These are phyloP conservation scores for Podaxis sp. DNA, from an alignment of 768 basidiomycete genomes.

Conservation along the genomic window DNA sequence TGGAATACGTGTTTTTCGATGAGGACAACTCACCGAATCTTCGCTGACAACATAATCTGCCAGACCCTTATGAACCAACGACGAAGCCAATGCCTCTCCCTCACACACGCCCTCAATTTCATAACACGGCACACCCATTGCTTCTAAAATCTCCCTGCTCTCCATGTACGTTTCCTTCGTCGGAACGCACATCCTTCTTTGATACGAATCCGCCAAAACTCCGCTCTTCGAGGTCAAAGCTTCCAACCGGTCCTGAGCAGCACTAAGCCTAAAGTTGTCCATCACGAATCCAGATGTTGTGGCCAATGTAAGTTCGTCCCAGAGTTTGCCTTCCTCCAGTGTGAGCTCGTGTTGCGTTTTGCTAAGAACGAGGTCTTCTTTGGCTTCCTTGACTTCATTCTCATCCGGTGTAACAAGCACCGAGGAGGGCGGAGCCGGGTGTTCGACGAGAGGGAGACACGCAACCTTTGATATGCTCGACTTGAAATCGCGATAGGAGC, in stretches of 20 bases:
- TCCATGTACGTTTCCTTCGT: slow-evolving; percentile 64
- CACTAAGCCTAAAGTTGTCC: neutral
- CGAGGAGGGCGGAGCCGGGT: slow-evolving; percentile 9
- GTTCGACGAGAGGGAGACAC: slow-evolving; percentile 26
- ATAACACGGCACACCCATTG: slow-evolving; percentile 83
- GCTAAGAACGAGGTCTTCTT: slow-evolving; percentile 47
- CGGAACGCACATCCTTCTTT: slow-evolving; percentile 57
- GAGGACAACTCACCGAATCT: slow-evolving; percentile 61
- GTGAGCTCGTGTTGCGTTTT: slow-evolving; percentile 59
- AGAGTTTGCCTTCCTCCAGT: slow-evolving; percentile 56
- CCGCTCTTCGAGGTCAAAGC: slow-evolving; percentile 47
- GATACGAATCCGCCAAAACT: slow-evolving; percentile 59
- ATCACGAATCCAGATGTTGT: neutral
- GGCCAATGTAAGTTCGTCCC: slow-evolving; percentile 38
- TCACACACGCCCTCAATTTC: slow-evolving; percentile 68
- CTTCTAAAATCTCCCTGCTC: slow-evolving; percentile 59
- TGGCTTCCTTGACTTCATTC: slow-evolving; percentile 30
- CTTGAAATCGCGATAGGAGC: slow-evolving; percentile 45
- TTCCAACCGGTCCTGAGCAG: slow-evolving; percentile 15
- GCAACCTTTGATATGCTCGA: slow-evolving; percentile 42
- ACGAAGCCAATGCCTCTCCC: slow-evolving; percentile 82
- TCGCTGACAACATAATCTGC: slow-evolving; percentile 91
- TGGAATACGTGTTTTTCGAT: slow-evolving; percentile 3
- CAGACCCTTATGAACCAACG: slow-evolving; percentile 65
- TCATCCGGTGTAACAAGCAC: slow-evolving; percentile 19